Conservation (phyloP, 257 asterid genomes). For the Solanum paucissectum region DNA sequence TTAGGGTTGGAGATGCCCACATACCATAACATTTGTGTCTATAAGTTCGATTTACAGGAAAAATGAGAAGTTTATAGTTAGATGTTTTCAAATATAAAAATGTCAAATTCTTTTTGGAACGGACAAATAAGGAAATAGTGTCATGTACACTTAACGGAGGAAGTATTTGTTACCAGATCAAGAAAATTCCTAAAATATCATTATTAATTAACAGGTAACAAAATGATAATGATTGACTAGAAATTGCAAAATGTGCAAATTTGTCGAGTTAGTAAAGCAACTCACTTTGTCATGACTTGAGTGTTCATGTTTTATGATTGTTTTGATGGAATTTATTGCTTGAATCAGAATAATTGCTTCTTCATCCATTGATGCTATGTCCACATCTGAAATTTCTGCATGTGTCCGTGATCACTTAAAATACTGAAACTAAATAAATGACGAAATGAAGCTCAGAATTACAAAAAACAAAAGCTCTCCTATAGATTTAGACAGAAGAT, state of each 20-base stretch:
- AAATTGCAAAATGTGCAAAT: neutral
- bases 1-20: neutral
- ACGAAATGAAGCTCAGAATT: neutral
- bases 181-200: neutral
- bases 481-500: neutral
- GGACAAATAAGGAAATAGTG: neutral
- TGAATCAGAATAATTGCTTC: constrained; percentile 72
- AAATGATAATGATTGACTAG: neutral
- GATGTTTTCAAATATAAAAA: neutral
- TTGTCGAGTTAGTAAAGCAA: neutral
- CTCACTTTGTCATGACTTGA: constrained; percentile 66
- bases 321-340: constrained; percentile 74
- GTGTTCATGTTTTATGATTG: constrained; percentile 71
- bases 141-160: neutral
- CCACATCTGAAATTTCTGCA: constrained; percentile 52
- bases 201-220: neutral
- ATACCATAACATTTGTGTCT: neutral
- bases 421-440: neutral
- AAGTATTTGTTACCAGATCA: neutral
- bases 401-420: constrained; percentile 7
- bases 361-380: constrained; percentile 34
- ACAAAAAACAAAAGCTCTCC: constrained; percentile 4
- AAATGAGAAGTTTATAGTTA: neutral
- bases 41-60: neutral
- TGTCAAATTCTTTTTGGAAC: neutral